Percentiles rank a stretch among this genome's conserved stretches.
These are phyloP conservation scores for Solioccasus polychromus DNA, from an alignment of 768 basidiomycete genomes.

Conservation along the genomic window DNA sequence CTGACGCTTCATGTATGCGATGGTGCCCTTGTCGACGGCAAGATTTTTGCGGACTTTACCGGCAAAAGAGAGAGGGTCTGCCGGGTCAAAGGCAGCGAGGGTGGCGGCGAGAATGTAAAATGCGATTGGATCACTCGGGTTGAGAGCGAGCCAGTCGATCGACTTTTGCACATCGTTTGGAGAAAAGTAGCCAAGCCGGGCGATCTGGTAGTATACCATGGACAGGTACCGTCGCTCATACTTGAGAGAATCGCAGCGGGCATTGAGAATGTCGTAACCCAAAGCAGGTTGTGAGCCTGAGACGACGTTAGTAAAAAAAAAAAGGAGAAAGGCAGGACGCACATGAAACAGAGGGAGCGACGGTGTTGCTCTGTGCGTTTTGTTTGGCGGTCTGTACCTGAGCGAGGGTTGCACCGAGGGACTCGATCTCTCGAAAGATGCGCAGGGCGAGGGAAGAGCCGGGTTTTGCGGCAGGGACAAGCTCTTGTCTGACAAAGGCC, in stretches of 20 bases:
- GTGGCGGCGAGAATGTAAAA: constrained; percentile 66
- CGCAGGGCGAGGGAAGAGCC: constrained; percentile 48
- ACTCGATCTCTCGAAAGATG: constrained; percentile 64
- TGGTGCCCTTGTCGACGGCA: constrained; percentile 43
- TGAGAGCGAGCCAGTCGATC: constrained; percentile 67
- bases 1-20: constrained; percentile 59
- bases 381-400: constrained; percentile 58
- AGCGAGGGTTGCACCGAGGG: constrained; percentile 48
- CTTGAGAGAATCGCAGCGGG: constrained; percentile 69
- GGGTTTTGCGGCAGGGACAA: constrained; percentile 41
- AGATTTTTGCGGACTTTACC: constrained; percentile 47
- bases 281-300: constrained; percentile 46
- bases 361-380: constrained; percentile 57
- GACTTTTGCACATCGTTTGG: constrained; percentile 58
- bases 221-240: constrained; percentile 71
- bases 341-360: constrained; percentile 57
- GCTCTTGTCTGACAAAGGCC: constrained; percentile 52
- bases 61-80: constrained; percentile 48
- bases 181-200: constrained; percentile 59
- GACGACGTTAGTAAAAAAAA: constrained; percentile 4
- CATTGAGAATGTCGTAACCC: constrained; percentile 63
- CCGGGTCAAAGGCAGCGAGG: constrained; percentile 64
- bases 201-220: constrained; percentile 58
- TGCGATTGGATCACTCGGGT: constrained; percentile 65
- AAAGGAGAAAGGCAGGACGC: not conserved